Evolutionary conservation across 495 filamentous ascomycete species (phyloP).

Genomic region (Schizothecium vesticola): DNA sequence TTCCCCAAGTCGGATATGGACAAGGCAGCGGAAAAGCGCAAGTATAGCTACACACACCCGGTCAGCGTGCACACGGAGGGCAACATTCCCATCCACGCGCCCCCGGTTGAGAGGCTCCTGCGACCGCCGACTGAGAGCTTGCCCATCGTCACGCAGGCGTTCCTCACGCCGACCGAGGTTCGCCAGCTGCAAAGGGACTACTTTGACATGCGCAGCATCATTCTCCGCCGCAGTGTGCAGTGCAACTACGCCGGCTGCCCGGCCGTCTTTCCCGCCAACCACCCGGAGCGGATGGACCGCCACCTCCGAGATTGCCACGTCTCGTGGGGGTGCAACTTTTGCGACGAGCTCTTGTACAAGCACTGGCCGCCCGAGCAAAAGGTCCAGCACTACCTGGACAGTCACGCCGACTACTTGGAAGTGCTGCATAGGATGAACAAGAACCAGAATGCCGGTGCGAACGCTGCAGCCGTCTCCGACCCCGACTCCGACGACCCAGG

Average conservation of each 20-base stretch:
- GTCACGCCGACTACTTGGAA: constrained; percentile 9
- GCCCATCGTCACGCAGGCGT: constrained; percentile 31
- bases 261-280: constrained; percentile 20
- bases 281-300: constrained; percentile 18
- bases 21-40: constrained; percentile 9
- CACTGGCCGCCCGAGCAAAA: constrained; percentile 20
- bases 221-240: constrained; percentile 27
- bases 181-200: constrained; percentile 31
- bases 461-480: neutral
- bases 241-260: constrained; percentile 33
- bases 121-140: constrained; percentile 21
- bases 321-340: constrained; percentile 24
- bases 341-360: constrained; percentile 20
- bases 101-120: constrained; percentile 34
- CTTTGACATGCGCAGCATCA: constrained; percentile 28
- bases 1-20: neutral
- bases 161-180: constrained; percentile 37
- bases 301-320: constrained; percentile 31
- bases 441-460: neutral
- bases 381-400: constrained; percentile 12
- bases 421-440: neutral
- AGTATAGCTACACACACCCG: constrained; percentile 19
- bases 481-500: neutral
- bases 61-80: constrained; percentile 14
- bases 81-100: constrained; percentile 28